Percentiles rank a stretch among this genome's conserved stretches.
Evolutionary conservation across 2,329 filamentous ascomycete genomes (phyloP).

Genomic region (Drechslera avenae): DNA sequence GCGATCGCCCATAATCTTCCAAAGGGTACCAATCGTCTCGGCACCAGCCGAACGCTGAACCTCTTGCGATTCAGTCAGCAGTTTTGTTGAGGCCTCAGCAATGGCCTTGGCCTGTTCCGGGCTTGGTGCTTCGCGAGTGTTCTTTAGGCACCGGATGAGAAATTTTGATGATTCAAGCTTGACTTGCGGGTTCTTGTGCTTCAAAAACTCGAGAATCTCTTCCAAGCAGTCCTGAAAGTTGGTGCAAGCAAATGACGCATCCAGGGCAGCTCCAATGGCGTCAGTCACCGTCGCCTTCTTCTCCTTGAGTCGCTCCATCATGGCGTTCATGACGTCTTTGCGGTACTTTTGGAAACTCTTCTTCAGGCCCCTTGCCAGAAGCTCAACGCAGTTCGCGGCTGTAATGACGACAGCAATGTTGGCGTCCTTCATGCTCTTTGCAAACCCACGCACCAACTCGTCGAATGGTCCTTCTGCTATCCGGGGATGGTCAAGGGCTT

Average conservation of each 20-base stretch:
- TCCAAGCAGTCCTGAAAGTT: constrained; percentile 85
- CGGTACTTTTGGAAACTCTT: constrained; percentile 81
- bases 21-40: constrained; percentile 88
- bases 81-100: constrained; percentile 86
- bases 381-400: constrained; percentile 90
- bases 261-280: constrained; percentile 82
- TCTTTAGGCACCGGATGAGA: constrained; percentile 83
- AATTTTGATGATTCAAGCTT: constrained; percentile 96
- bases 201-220: constrained; percentile 81
- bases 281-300: constrained; percentile 92
- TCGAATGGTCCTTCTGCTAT: constrained; percentile 91
- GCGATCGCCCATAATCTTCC: constrained; percentile 98
- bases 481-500: constrained; percentile 77
- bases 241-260: constrained; percentile 70
- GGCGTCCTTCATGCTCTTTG: constrained; percentile 98
- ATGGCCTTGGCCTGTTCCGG: constrained; percentile 84
- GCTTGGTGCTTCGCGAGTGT: constrained; percentile 79
- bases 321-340: constrained; percentile 78
- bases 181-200: constrained; percentile 96
- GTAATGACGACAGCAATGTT: constrained; percentile 94
- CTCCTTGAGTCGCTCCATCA: constrained; percentile 95
- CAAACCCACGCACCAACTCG: constrained; percentile 80
- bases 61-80: constrained; percentile 87
- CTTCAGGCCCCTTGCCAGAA: constrained; percentile 83
- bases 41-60: constrained; percentile 85